A percentile compares a stretch with the other conserved stretches of the same genome.
These are phyloP conservation scores for Hymenoscyphus repandus DNA, from an alignment of 2,329 filamentous ascomycete species.

Conservation along the genomic window DNA sequence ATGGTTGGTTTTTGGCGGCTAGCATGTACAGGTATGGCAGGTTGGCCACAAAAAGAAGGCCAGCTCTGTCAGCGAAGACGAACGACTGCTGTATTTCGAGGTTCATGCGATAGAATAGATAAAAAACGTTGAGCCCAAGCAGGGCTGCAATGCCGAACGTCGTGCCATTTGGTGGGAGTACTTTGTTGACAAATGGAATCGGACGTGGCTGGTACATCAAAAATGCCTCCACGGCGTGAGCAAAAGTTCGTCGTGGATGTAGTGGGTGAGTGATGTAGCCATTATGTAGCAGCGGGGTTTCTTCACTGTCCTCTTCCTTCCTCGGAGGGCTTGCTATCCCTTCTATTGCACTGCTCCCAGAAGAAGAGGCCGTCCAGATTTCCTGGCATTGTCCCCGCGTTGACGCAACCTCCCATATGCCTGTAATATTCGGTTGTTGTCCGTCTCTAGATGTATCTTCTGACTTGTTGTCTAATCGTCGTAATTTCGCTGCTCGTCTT, in stretches of 20 bases:
- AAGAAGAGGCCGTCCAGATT: slow-evolving; percentile 20
- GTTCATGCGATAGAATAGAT: slow-evolving; percentile 48
- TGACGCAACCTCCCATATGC: no score
- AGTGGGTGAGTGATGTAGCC: background rate
- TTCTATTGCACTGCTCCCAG: slow-evolving; percentile 21
- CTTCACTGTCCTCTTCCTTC: slow-evolving; percentile 14
- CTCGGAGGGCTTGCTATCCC: slow-evolving; percentile 16
- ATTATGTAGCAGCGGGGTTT: slow-evolving; percentile 21
- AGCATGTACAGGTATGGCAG: slow-evolving; percentile 55
- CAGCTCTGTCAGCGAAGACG: slow-evolving; percentile 38
- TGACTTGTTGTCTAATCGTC: background rate
- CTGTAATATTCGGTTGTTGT: background rate
- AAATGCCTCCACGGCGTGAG: slow-evolving; percentile 19
- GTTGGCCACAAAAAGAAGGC: slow-evolving; percentile 40
- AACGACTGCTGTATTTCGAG: slow-evolving; percentile 46
- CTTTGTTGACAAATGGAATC: slow-evolving; percentile 51
- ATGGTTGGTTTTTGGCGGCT: slow-evolving; percentile 61
- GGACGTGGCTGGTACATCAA: slow-evolving; percentile 53
- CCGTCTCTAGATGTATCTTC: background rate
- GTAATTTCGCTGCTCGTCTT: slow-evolving; percentile 9
- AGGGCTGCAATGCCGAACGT: slow-evolving; percentile 47
- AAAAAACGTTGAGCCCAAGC: slow-evolving; percentile 51
- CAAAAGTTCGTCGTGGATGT: slow-evolving; percentile 8
- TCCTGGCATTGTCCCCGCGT: slow-evolving; percentile 6
- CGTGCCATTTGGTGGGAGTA: slow-evolving; percentile 51